Evolutionary conservation across 2,329 filamentous ascomycete species (phyloP).

Genomic region (Curvularia eragrostidis): DNA sequence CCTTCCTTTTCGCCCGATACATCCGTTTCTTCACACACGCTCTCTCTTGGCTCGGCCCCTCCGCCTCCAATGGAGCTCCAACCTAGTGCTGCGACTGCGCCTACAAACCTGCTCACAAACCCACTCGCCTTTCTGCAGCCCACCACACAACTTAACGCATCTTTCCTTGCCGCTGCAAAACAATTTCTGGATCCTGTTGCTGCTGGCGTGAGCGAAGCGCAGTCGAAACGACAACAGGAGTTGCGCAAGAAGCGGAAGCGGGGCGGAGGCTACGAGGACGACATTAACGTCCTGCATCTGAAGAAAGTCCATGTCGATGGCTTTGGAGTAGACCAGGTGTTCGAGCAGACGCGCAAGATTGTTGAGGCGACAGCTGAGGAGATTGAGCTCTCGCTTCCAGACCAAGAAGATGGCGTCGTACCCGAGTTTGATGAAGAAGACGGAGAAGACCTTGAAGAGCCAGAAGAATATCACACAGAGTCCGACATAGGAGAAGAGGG

Average conservation of each 20-base stretch:
- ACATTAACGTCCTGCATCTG: slow-evolving; percentile 69
- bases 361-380: slow-evolving; percentile 69
- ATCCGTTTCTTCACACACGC: slow-evolving; percentile 51
- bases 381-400: slow-evolving; percentile 57
- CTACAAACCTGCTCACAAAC: slow-evolving; percentile 65
- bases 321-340: slow-evolving; percentile 87
- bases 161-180: slow-evolving; percentile 79
- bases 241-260: slow-evolving; percentile 79
- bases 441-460: slow-evolving; percentile 45
- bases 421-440: slow-evolving; percentile 30
- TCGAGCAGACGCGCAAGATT: slow-evolving; percentile 89
- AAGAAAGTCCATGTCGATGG: slow-evolving; percentile 85
- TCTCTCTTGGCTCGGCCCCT: slow-evolving; percentile 47
- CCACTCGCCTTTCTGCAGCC: slow-evolving; percentile 83
- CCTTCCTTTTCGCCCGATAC: slow-evolving; percentile 46
- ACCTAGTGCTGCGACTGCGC: slow-evolving; percentile 53
- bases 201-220: slow-evolving; percentile 73
- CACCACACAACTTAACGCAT: slow-evolving; percentile 67
- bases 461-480: slow-evolving; percentile 37
- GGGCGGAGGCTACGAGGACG: slow-evolving; percentile 56
- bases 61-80: slow-evolving; percentile 46
- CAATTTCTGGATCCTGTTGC: slow-evolving; percentile 80
- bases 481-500: slow-evolving; percentile 43
- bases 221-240: slow-evolving; percentile 71
- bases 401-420: slow-evolving; percentile 30